phyloP scores from a whole-genome alignment of 257 asterid genomes.

The Ehretia macrophylla region DNA sequence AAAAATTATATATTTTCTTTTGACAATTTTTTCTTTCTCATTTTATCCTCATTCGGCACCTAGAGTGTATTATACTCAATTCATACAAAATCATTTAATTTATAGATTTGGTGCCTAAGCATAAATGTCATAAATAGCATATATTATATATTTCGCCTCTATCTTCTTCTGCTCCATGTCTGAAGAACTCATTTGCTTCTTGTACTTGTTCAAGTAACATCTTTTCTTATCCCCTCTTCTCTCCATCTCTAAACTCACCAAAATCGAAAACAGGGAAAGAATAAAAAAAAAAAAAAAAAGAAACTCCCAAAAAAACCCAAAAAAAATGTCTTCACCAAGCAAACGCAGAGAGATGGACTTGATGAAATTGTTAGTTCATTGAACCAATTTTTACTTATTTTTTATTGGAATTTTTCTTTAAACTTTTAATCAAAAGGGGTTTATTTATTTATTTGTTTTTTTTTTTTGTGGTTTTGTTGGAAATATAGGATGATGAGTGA shows the following conservation, averaged over 20 bases:
- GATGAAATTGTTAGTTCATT: constrained; percentile 73
- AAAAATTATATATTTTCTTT: no score
- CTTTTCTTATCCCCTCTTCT: constrained; percentile 4
- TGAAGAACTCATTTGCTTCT: constrained; percentile 7
- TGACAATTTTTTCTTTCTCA: no score
- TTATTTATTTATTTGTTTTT: constrained; percentile 1
- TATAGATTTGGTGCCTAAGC: background rate
- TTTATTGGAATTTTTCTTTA: background rate
- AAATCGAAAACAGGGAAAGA: no score
- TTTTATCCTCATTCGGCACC: no score
- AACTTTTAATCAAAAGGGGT: background rate
- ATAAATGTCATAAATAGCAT: no score
- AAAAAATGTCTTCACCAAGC: constrained; percentile 90
- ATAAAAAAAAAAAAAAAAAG: background rate
- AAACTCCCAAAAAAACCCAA: background rate
- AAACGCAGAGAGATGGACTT: constrained; percentile 98
- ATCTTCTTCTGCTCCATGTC: constrained; percentile 7
- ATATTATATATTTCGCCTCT: background rate
- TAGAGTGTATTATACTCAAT: no score
- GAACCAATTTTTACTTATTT: constrained; percentile 1
- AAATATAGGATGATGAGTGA: constrained; percentile 89
- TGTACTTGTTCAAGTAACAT: constrained; percentile 15
- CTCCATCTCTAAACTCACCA: background rate
- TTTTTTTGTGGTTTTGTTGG: constrained; percentile 3
- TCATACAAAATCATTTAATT: background rate